Percentiles rank a stretch among this genome's conserved stretches.
Conservation (phyloP, 2,329 filamentous ascomycete species). For the Cladobotryum mycophilum region DNA sequence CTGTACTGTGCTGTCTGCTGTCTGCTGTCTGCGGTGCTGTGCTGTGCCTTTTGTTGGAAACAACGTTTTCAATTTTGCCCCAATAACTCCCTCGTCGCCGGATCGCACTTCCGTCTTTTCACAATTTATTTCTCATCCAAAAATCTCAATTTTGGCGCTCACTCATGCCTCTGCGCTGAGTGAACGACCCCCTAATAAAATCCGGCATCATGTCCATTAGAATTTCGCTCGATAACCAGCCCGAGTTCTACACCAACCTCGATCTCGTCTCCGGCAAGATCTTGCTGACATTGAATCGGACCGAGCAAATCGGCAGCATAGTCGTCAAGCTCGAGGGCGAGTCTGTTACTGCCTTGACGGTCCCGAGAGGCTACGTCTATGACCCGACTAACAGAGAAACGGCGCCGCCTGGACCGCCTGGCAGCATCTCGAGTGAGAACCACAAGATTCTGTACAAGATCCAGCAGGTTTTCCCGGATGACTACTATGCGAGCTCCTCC, state of each 20-base stretch:
- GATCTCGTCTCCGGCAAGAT: constrained; percentile 63
- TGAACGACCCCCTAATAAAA: too few relatives aligned
- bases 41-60: not conserved
- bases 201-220: constrained; percentile 53
- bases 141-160: not conserved
- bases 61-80: not conserved
- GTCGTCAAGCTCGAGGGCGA: constrained; percentile 82
- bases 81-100: not conserved
- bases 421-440: constrained; percentile 47
- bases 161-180: too few relatives aligned
- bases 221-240: constrained; percentile 59
- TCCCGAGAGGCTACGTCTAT: constrained; percentile 41
- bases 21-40: too few relatives aligned
- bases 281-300: constrained; percentile 51
- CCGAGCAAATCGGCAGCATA: constrained; percentile 66
- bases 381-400: constrained; percentile 29
- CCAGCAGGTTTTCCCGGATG: constrained; percentile 64
- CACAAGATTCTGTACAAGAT: constrained; percentile 73
- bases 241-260: constrained; percentile 73
- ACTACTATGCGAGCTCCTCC: constrained; percentile 35
- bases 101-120: not conserved
- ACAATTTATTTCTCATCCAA: not conserved
- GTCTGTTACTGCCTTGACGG: constrained; percentile 58
- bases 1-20: too few relatives aligned
- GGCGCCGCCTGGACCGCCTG: constrained; percentile 28